These are phyloP conservation scores for Cordyceps javanica DNA, from an alignment of 2,329 filamentous ascomycete genomes.

Conservation along the genomic window DNA sequence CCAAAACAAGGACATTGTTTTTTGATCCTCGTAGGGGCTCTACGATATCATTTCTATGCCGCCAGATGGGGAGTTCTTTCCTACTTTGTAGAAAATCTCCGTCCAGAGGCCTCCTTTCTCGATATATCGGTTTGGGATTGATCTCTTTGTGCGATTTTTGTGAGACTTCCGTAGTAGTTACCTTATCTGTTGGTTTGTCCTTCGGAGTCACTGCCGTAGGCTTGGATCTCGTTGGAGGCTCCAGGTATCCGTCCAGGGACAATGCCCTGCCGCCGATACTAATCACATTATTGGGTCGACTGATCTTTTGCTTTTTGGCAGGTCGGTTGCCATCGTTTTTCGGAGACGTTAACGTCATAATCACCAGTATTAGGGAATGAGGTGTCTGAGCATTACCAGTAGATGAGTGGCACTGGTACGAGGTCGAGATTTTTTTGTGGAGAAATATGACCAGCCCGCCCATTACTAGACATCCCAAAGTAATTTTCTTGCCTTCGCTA, in stretches of 20 bases:
- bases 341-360: constrained; percentile 23
- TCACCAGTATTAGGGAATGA: background rate
- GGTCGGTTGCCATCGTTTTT: constrained; percentile 22
- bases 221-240: constrained; percentile 27
- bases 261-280: constrained; percentile 43
- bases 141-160: background rate
- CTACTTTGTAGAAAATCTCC: constrained; percentile 40
- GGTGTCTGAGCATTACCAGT: no score
- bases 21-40: constrained; percentile 45
- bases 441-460: no score
- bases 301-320: constrained; percentile 33
- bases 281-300: constrained; percentile 30
- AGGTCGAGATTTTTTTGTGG: background rate
- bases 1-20: constrained; percentile 72
- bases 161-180: background rate
- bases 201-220: constrained; percentile 13
- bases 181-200: background rate
- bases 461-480: no score
- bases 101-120: constrained; percentile 23
- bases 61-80: constrained; percentile 74
- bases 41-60: constrained; percentile 64
- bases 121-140: constrained; percentile 11
- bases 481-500: no score
- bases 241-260: constrained; percentile 44
- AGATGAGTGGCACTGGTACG: background rate